Evolutionary conservation across 2,329 filamentous ascomycete genomes (phyloP).

Genomic region (Diaporthe sp.): DNA sequence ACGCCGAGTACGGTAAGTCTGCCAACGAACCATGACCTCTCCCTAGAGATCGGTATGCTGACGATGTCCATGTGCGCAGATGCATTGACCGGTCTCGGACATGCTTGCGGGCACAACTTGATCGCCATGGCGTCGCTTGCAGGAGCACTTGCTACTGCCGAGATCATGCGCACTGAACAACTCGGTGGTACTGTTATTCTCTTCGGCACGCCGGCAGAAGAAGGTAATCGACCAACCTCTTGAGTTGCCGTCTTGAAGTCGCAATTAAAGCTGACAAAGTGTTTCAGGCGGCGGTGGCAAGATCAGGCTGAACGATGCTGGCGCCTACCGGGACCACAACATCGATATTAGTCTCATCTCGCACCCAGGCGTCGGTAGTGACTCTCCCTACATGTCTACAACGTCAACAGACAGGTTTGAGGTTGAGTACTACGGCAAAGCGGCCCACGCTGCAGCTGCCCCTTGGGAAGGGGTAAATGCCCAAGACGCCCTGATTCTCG

Average conservation of each 20-base stretch:
- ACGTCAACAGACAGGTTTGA: slow-evolving; percentile 49
- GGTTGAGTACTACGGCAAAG: slow-evolving; percentile 22
- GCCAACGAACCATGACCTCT: not conserved
- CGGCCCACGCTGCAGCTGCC: slow-evolving; percentile 21
- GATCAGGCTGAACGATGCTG: slow-evolving; percentile 48
- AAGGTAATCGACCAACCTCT: slow-evolving; percentile 38
- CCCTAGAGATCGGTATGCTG: not conserved
- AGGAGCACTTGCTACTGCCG: slow-evolving; percentile 1
- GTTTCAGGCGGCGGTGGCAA: slow-evolving; percentile 55
- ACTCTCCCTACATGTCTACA: slow-evolving; percentile 45
- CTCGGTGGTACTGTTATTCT: slow-evolving; percentile 55
- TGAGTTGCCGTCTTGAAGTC: no score
- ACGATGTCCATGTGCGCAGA: not conserved
- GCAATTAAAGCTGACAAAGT: not conserved
- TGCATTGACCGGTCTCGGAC: not conserved
- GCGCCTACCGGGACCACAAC: slow-evolving; percentile 47
- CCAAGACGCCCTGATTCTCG: slow-evolving; percentile 29
- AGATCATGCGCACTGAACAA: slow-evolving; percentile 29
- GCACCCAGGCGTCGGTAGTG: slow-evolving; percentile 44
- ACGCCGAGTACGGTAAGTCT: slow-evolving; percentile 2
- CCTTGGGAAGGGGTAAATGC: slow-evolving; percentile 32
- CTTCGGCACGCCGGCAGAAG: slow-evolving; percentile 58
- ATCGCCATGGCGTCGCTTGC: slow-evolving; percentile 4
- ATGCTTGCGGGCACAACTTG: slow-evolving; percentile 9
- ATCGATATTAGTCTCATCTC: slow-evolving; percentile 58